These are phyloP conservation scores for Zygoascus sp. DNA, from an alignment of 1,139 yeast species.

Conservation along the genomic window DNA sequence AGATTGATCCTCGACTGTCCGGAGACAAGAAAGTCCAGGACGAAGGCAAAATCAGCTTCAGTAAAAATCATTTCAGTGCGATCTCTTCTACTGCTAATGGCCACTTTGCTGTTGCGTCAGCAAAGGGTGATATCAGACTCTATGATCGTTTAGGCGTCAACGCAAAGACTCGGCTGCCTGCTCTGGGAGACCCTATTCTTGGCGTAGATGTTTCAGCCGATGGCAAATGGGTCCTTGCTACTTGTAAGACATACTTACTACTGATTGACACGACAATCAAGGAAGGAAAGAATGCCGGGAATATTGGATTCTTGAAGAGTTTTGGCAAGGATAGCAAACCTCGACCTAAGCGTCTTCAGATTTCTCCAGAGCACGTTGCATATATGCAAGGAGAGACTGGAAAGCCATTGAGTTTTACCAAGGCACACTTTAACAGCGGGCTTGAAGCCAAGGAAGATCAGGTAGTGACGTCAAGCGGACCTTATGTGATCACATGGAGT, in stretches of 20 bases:
- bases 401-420: conserved; percentile 54
- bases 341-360: conserved; percentile 59
- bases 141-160: conserved; percentile 65
- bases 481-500: conserved; percentile 80
- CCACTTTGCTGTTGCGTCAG: conserved; percentile 68
- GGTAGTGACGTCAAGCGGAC: conserved; percentile 74
- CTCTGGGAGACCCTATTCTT: conserved; percentile 67
- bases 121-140: conserved; percentile 68
- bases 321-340: conserved; percentile 68
- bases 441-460: conserved; percentile 58
- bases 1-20: conserved; percentile 70
- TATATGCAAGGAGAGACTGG: conserved; percentile 54
- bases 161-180: conserved; percentile 76
- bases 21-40: conserved; percentile 52
- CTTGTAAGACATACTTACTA: conserved; percentile 65
- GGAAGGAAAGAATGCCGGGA: conserved; percentile 56
- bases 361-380: conserved; percentile 70
- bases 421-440: conserved; percentile 74
- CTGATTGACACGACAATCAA: conserved; percentile 63
- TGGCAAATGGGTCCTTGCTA: conserved; percentile 78
- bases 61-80: conserved; percentile 52
- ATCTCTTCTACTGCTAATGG: conserved; percentile 73
- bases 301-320: conserved; percentile 58
- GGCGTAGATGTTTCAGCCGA: conserved; percentile 71
- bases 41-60: conserved; percentile 50